Percentiles rank a stretch among this genome's conserved stretches.
phyloP scores from a whole-genome alignment of 176 grass and related monocot species.

The Triticum dicoccoides region DNA sequence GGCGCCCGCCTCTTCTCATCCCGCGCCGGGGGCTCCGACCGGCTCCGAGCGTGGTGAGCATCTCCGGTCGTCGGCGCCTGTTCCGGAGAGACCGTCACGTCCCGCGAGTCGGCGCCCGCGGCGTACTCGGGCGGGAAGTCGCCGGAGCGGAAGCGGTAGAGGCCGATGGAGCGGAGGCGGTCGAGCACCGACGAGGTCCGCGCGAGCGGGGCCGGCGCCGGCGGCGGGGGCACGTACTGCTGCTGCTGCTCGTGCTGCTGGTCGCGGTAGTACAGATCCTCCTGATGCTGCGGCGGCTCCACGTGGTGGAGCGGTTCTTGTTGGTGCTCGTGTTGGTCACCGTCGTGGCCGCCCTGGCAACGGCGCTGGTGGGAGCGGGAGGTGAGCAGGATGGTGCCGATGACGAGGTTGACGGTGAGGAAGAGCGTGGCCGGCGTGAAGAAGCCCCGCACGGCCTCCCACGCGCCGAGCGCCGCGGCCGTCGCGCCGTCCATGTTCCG shows the following conservation, averaged over 20 bases:
- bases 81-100: neutral
- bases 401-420: constrained; percentile 85
- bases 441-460: constrained; percentile 46
- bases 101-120: neutral
- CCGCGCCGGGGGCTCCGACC: constrained; percentile 26
- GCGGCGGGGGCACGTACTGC: constrained; percentile 15
- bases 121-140: constrained; percentile 53
- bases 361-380: constrained; percentile 42
- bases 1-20: neutral
- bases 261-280: neutral
- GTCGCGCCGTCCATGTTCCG: constrained; percentile 22
- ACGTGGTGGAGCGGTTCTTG: neutral
- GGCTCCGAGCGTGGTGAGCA: constrained; percentile 36
- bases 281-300: neutral
- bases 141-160: constrained; percentile 69
- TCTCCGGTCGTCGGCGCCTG: neutral
- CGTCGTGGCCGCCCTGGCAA: neutral
- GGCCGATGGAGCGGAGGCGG: constrained; percentile 60
- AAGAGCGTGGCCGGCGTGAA: constrained; percentile 71
- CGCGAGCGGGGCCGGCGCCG: constrained; percentile 31
- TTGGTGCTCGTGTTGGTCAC: neutral
- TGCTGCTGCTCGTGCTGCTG: constrained; percentile 15
- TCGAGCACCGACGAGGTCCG: constrained; percentile 61
- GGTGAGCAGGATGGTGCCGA: constrained; percentile 86
- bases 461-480: constrained; percentile 4